Conservation (phyloP, 2,329 filamentous ascomycete genomes). For the Ophidiomyces ophidiicola region DNA sequence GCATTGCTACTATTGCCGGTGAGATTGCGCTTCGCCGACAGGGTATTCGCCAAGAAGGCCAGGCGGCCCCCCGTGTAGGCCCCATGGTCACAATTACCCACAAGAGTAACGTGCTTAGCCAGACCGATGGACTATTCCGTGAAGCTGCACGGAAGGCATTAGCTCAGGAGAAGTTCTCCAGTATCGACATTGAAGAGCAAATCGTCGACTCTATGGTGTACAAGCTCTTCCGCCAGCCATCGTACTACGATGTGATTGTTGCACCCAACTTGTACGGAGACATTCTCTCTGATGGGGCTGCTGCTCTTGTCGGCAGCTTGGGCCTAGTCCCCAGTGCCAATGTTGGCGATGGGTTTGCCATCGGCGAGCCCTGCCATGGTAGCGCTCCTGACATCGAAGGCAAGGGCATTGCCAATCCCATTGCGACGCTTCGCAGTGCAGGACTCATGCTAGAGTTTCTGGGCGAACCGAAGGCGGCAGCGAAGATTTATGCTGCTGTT, state of each 20-base stretch:
- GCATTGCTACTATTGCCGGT: slow-evolving; percentile 86
- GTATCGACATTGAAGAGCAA: slow-evolving; percentile 74
- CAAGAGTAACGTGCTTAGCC: slow-evolving; percentile 93
- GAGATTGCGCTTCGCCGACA: slow-evolving; percentile 85
- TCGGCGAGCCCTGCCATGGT: slow-evolving; percentile 96
- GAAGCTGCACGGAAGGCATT: slow-evolving; percentile 64
- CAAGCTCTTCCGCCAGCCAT: slow-evolving; percentile 94
- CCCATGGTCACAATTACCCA: slow-evolving; percentile 92
- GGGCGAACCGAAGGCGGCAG: slow-evolving; percentile 72
- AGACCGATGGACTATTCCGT: slow-evolving; percentile 94
- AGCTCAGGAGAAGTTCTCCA: slow-evolving; percentile 48
- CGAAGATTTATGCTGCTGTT: slow-evolving; percentile 79
- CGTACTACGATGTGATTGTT: slow-evolving; percentile 93
- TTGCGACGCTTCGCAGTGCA: slow-evolving; percentile 81
- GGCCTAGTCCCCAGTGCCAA: slow-evolving; percentile 92
- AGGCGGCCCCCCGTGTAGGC: slow-evolving; percentile 50
- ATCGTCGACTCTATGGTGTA: slow-evolving; percentile 99
- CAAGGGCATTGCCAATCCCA: slow-evolving; percentile 84
- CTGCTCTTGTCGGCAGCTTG: slow-evolving; percentile 80
- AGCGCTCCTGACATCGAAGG: slow-evolving; percentile 93
- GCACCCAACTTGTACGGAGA: slow-evolving; percentile 96
- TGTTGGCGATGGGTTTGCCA: slow-evolving; percentile 85
- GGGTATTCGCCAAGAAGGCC: slow-evolving; percentile 53
- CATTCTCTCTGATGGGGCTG: slow-evolving; percentile 88
- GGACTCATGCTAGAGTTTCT: slow-evolving; percentile 96